These are phyloP conservation scores for Wallacemonas sp. DNA, from an alignment of 208 protist species.

Conservation along the genomic window DNA sequence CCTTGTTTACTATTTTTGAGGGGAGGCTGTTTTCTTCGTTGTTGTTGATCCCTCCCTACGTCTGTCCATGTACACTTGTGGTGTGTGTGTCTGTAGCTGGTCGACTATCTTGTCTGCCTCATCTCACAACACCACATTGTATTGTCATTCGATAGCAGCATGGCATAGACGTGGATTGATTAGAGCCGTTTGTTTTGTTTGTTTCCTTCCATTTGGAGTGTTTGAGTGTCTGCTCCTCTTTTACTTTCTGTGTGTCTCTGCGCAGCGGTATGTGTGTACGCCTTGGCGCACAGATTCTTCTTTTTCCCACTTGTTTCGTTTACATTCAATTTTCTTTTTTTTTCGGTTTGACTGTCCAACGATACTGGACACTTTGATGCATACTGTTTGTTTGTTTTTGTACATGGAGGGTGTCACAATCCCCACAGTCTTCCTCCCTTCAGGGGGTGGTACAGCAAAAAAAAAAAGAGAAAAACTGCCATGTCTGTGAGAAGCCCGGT, in stretches of 20 bases:
- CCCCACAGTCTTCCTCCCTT: not conserved
- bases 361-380: not conserved
- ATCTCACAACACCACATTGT: no score
- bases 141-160: not conserved
- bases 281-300: not conserved
- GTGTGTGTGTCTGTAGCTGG: slow-evolving; percentile 5
- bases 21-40: not conserved
- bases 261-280: not conserved
- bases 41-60: not conserved
- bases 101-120: no score
- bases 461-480: no score
- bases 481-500: no score
- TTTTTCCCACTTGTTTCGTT: no score
- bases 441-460: slow-evolving; percentile 2
- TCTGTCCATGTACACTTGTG: slow-evolving; percentile 14
- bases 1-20: not conserved
- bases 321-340: slow-evolving; percentile 8
- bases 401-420: not conserved
- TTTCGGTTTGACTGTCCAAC: slow-evolving; percentile 15
- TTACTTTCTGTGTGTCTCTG: slow-evolving; percentile 13
- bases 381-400: slow-evolving; percentile 14
- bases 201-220: not conserved
- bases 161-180: not conserved
- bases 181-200: not conserved
- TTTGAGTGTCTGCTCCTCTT: not conserved